Conservation (phyloP, 2,329 filamentous ascomycete genomes). For the Knufia petricola region DNA sequence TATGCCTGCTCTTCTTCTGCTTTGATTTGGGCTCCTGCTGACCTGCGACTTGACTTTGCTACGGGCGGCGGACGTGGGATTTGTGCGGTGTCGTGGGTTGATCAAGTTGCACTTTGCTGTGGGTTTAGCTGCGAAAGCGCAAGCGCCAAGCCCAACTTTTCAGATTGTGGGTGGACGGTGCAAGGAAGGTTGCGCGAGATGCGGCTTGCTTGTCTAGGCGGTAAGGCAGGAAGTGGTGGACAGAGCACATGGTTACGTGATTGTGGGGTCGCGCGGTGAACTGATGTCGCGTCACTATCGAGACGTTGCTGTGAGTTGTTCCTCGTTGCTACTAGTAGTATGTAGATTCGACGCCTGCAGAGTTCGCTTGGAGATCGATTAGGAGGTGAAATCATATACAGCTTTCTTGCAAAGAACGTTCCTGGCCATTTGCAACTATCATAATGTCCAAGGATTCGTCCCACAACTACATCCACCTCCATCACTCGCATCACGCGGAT, state of each 20-base stretch:
- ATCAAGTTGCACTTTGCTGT: background rate
- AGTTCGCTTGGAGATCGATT: no score
- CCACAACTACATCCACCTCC: constrained; percentile 39
- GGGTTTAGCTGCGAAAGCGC: background rate
- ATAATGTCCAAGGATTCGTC: constrained; percentile 41
- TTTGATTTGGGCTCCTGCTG: background rate
- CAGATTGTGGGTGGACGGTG: background rate
- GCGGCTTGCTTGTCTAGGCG: background rate
- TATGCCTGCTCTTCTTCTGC: background rate
- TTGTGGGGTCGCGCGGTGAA: background rate
- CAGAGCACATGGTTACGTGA: background rate
- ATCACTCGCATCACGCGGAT: constrained; percentile 39
- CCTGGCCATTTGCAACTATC: no score
- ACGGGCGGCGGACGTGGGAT: background rate
- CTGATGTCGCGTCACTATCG: background rate
- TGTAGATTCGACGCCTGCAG: no score
- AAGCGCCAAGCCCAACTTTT: constrained; percentile 1
- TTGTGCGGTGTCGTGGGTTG: background rate
- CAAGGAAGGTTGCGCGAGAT: background rate
- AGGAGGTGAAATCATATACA: no score
- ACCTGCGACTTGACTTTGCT: constrained; percentile 3
- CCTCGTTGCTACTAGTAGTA: no score
- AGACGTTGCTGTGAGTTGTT: no score
- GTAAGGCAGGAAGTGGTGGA: background rate
- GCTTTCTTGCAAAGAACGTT: no score